Evolutionary conservation across 2,329 filamentous ascomycete species (phyloP).

Genomic region (Calonectria pauciramosa): DNA sequence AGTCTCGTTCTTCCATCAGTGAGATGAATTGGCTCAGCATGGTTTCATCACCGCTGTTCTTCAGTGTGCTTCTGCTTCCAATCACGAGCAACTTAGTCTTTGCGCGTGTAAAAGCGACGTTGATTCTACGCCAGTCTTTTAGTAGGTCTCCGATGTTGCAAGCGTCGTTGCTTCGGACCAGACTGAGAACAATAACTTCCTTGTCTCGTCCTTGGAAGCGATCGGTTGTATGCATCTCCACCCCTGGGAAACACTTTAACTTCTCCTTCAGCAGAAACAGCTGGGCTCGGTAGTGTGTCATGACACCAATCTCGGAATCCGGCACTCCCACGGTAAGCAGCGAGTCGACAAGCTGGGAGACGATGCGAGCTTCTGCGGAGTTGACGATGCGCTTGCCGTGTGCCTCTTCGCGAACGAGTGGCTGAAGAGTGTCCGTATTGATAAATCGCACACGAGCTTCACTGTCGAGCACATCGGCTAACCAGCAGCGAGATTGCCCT

Average conservation of each 20-base stretch:
- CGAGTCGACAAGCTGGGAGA: constrained; percentile 83
- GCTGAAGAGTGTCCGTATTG: constrained; percentile 84
- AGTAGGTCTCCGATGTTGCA: constrained; percentile 90
- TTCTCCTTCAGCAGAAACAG: constrained; percentile 84
- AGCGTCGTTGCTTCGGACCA: constrained; percentile 88
- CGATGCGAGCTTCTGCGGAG: constrained; percentile 81
- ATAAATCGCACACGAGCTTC: constrained; percentile 84
- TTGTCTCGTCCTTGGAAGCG: constrained; percentile 98
- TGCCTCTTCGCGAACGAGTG: constrained; percentile 76
- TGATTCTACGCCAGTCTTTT: constrained; percentile 92
- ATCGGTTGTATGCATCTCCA: constrained; percentile 98
- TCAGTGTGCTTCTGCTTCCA: constrained; percentile 85
- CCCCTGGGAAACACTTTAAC: constrained; percentile 71
- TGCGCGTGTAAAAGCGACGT: constrained; percentile 94
- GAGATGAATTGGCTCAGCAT: constrained; percentile 82
- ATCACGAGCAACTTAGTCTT: constrained; percentile 92
- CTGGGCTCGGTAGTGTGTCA: constrained; percentile 96
- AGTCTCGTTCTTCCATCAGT: constrained; percentile 82
- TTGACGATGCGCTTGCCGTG: constrained; percentile 92
- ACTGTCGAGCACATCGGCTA: constrained; percentile 78
- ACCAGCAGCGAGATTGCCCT: constrained; percentile 75
- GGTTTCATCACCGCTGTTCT: constrained; percentile 77
- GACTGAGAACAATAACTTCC: constrained; percentile 87
- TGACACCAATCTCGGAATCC: constrained; percentile 86
- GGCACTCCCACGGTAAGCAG: constrained; percentile 83